A percentile compares a stretch with the other conserved stretches of the same genome.
Conservation (phyloP, 2,329 filamentous ascomycete species). For the Erysiphe pulchra region DNA sequence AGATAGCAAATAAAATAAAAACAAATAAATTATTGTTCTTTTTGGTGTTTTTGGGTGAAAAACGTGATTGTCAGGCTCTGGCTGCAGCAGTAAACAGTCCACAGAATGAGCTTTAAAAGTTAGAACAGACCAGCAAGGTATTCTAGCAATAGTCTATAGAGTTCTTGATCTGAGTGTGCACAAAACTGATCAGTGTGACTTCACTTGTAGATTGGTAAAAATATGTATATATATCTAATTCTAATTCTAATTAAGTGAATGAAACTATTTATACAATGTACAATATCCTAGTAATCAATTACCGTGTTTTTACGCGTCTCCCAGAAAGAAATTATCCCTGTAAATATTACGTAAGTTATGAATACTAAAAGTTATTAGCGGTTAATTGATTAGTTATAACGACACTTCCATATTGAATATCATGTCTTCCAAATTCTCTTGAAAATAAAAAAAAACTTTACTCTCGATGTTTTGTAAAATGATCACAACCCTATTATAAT, state of each 20-base stretch:
- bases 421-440: too few species aligned
- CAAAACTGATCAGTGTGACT: conserved; percentile 1
- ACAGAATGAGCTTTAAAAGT: not conserved
- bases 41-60: not conserved
- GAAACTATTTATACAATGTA: not conserved
- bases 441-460: too few species aligned
- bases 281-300: not conserved
- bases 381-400: not conserved
- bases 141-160: not conserved
- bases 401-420: not conserved
- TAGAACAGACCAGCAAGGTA: not conserved
- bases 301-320: not conserved
- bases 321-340: not conserved
- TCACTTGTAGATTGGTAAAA: not conserved
- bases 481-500: too few species aligned
- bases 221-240: not conserved
- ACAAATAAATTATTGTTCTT: not conserved
- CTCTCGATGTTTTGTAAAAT: too few species aligned
- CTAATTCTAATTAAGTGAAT: not conserved
- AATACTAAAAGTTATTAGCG: not conserved
- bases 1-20: not conserved
- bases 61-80: not conserved
- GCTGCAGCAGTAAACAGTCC: conserved; percentile 1
- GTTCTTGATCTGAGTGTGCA: not conserved
- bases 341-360: not conserved